phyloP scores from a whole-genome alignment of 805 yeast genomes.

The Sugiyamaella smithiae region DNA sequence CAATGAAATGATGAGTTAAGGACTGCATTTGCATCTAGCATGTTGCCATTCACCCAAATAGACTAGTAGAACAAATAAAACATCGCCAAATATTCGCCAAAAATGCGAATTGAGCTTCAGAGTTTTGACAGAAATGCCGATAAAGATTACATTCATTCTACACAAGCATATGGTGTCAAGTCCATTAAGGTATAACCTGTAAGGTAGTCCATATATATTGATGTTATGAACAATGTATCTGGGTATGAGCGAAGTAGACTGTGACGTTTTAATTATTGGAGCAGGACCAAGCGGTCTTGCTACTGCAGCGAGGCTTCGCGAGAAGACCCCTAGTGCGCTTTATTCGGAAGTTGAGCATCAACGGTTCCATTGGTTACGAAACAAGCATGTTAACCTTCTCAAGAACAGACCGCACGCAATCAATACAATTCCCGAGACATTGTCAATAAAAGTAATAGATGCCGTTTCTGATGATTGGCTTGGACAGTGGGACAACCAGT shows the following conservation, averaged over 20 bases:
- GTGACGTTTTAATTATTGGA: slow-evolving; percentile 43
- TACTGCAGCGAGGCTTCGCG: slow-evolving; percentile 42
- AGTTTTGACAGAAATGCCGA: too few relatives aligned
- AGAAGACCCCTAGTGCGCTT: slow-evolving; percentile 42
- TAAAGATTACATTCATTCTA: too few relatives aligned
- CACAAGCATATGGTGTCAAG: too few relatives aligned
- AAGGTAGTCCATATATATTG: too few relatives aligned
- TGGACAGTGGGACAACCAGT: slow-evolving; percentile 47
- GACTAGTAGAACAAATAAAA: too few relatives aligned
- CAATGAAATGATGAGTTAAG: too few relatives aligned
- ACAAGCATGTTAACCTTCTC: slow-evolving; percentile 27
- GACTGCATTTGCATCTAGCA: too few relatives aligned
- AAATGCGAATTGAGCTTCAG: too few relatives aligned
- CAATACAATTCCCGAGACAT: slow-evolving; percentile 20
- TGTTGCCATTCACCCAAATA: too few relatives aligned
- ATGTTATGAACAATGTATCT: too few relatives aligned
- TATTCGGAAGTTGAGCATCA: slow-evolving; percentile 49
- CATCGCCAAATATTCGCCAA: too few relatives aligned
- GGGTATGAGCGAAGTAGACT: slow-evolving; percentile 8
- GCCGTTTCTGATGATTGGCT: slow-evolving; percentile 34
- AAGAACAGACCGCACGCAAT: neutral
- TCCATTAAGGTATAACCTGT: too few relatives aligned
- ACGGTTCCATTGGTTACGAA: slow-evolving; percentile 43
- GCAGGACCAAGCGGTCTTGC: slow-evolving; percentile 49
- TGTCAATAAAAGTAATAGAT: slow-evolving; percentile 41